Base-by-base conservation (phyloP, 441 rosid genomes). In the Manihot esculenta region DNA sequence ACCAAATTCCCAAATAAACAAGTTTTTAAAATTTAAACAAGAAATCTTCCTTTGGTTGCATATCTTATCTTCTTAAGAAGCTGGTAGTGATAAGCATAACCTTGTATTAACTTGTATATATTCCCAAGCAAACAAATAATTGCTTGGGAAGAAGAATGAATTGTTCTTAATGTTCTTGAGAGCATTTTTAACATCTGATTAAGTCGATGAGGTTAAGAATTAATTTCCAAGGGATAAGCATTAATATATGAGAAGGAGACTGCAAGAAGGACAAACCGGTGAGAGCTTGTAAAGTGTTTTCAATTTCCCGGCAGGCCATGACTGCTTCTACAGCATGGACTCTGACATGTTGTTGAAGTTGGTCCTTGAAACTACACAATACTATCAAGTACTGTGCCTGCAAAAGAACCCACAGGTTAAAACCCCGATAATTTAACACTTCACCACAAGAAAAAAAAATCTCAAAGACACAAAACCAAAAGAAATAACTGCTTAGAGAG, bases 261-360 rank as follows among this genome's bases (percentile, higher is more conserved):
- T 59, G 17, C 44, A 67, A 57, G 61, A 64, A 62, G 42, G 72
- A 77, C 76, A 50, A 65, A 94, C 99, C 99, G 64, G 99, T 92
- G 61, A 94, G 89, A 78, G 99, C 88, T 68, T 89, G 99, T 62
- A 94, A 86, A 76, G 86, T 83, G 80, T 81, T 90, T 75, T 92
- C 97, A 69, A 94, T 90, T 71, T 92, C 97, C 72, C 99, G 97
- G 87, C 99, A 92, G 76, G 91, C 94, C 97, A 90, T 92, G 76
- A 92, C 97, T 53, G 99, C 99, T 80, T 94, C 99, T 60, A 94
- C 95, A 78, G 99, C 99, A 64, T 94, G 94, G 74, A 94, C 93
- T 79, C 99, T 84, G 79, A 94, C 99, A 80, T 94, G 99, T 62
- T 94, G 99, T 72, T 94, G 99, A 23, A 94, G 95, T 83, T 92